Evolutionary conservation across 164 flowering plant species (phyloP).

Genomic region (Nymphaea colorata): DNA sequence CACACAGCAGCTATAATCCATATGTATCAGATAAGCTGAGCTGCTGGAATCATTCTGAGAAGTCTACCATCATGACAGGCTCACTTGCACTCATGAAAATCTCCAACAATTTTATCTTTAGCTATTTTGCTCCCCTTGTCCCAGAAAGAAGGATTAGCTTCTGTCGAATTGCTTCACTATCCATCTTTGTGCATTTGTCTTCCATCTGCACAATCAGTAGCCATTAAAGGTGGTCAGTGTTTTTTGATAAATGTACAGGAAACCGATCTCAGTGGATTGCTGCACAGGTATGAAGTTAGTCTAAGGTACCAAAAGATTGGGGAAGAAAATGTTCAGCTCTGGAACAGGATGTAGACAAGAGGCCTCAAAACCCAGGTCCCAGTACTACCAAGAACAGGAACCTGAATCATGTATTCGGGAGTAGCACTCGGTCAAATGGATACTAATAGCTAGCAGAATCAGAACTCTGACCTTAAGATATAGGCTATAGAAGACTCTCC

Average conservation of each 20-base stretch:
- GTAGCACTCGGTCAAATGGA: no score
- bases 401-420: no score
- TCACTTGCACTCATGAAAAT: neutral
- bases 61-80: neutral
- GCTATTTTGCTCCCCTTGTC: neutral
- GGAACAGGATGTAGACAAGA: no score
- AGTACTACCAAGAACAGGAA: no score
- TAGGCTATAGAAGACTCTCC: constrained; percentile 33
- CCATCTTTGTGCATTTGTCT: neutral
- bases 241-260: no score
- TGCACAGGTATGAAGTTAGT: no score
- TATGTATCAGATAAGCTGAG: neutral
- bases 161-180: neutral
- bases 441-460: neutral
- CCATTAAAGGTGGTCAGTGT: no score
- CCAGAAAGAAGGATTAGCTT: neutral
- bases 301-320: no score
- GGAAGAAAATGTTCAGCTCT: no score
- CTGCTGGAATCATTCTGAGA: no score
- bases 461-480: constrained; percentile 38
- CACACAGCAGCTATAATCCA: neutral
- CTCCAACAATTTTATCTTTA: neutral
- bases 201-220: neutral
- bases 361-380: no score
- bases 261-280: no score